A percentile compares a stretch with the other conserved stretches of the same genome.
These are phyloP conservation scores for Arthrobotrys sinensis DNA, from an alignment of 2,329 filamentous ascomycete genomes.

Conservation along the genomic window DNA sequence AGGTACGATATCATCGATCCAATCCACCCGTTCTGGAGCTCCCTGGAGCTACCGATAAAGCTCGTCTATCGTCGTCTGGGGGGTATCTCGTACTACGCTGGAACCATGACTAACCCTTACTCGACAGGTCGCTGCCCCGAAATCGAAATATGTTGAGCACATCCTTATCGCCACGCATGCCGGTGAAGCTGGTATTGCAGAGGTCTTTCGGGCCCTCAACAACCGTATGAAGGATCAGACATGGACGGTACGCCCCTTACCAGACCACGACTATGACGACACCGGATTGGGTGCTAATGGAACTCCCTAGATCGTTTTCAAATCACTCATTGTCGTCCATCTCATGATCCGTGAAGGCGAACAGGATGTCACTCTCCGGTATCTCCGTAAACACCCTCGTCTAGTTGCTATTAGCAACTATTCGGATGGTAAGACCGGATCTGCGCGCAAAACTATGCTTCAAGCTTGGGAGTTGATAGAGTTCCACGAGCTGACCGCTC, in stretches of 20 bases:
- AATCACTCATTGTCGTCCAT: conserved; percentile 94
- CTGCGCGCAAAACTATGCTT: conserved; percentile 47
- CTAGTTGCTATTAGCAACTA: conserved; percentile 90
- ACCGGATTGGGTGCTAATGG: conserved; percentile 11
- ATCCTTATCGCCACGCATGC: conserved; percentile 95
- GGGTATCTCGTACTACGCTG: conserved; percentile 4
- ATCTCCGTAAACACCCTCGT: conserved; percentile 84
- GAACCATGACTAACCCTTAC: conserved; percentile 17
- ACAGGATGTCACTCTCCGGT: conserved; percentile 87
- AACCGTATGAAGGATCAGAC: conserved; percentile 92
- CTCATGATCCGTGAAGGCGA: conserved; percentile 97
- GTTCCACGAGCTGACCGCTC: conserved; percentile 55
- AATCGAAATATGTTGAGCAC: conserved; percentile 99
- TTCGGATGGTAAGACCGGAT: conserved; percentile 80
- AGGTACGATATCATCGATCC: conserved; percentile 54
- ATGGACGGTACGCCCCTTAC: conserved; percentile 81
- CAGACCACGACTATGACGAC: neutral
- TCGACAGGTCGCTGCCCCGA: conserved; percentile 84
- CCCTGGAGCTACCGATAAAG: conserved; percentile 91
- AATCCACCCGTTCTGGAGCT: conserved; percentile 4
- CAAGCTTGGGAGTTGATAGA: conserved; percentile 44
- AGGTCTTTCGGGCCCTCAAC: conserved; percentile 93
- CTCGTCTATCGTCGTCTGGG: conserved; percentile 6
- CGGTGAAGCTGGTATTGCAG: conserved; percentile 92
- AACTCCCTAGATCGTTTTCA: conserved; percentile 77